Evolutionary conservation across 2,329 filamentous ascomycete species (phyloP).

Genomic region (Botrytis porri): DNA sequence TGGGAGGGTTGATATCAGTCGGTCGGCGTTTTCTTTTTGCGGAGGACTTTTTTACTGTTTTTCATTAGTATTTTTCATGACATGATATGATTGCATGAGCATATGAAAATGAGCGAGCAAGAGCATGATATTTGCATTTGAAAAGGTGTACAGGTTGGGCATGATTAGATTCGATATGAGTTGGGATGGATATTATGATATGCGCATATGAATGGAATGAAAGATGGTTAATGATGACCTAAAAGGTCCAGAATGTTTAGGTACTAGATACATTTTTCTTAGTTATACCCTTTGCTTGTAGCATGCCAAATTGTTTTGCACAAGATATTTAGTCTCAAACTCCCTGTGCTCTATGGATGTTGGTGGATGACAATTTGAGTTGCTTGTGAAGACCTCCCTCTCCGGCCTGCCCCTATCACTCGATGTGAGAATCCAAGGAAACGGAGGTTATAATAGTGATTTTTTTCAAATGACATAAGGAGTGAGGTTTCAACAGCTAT

Average conservation of each 20-base stretch:
- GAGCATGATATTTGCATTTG: conserved; percentile 10
- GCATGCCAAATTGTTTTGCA: conserved; percentile 7
- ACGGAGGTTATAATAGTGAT: not conserved
- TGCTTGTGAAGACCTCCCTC: not conserved
- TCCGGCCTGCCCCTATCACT: not conserved
- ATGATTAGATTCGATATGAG: conserved; percentile 2
- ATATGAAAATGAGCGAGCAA: conserved; percentile 2
- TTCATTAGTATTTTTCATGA: conserved; percentile 4
- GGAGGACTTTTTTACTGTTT: not conserved
- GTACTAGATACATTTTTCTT: conserved; percentile 6
- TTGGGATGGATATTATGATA: conserved; percentile 14
- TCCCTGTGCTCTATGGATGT: not conserved
- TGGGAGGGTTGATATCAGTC: not conserved
- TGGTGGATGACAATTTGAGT: not conserved
- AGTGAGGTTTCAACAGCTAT: not conserved
- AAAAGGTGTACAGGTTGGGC: conserved; percentile 10
- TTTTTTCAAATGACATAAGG: not conserved
- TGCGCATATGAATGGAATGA: conserved; percentile 9
- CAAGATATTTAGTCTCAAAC: not conserved
- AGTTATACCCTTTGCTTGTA: conserved; percentile 13
- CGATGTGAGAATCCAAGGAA: not conserved
- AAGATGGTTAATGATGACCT: conserved; percentile 1
- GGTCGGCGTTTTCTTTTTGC: not conserved
- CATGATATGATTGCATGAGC: conserved; percentile 11
- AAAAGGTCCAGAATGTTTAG: conserved; percentile 10